phyloP scores from a whole-genome alignment of 2,329 filamentous ascomycete species.

The Pyrenochaeta sp. region DNA sequence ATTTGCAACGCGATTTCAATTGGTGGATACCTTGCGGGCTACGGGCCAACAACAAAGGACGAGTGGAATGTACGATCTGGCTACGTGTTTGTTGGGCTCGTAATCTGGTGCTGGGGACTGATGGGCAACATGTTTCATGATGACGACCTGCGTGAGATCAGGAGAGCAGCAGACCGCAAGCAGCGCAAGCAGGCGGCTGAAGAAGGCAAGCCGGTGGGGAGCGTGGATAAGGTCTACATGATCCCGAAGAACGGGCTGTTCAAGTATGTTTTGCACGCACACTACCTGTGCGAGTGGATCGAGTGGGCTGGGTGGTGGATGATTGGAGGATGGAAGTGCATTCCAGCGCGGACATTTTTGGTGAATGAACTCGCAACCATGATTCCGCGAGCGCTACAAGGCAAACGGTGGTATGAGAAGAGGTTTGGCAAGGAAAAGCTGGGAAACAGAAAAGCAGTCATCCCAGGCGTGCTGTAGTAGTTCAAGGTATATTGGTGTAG shows the following conservation, averaged over 20 bases:
- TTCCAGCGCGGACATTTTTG: slow-evolving; percentile 82
- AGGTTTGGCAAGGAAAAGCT: slow-evolving; percentile 88
- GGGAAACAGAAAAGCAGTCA: slow-evolving; percentile 75
- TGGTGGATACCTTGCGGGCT: slow-evolving; percentile 82
- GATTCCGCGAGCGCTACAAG: slow-evolving; percentile 83
- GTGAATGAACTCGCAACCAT: slow-evolving; percentile 90
- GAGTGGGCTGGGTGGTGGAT: slow-evolving; percentile 94
- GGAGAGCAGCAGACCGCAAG: slow-evolving; percentile 71
- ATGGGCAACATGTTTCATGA: slow-evolving; percentile 88
- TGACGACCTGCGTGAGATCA: slow-evolving; percentile 86
- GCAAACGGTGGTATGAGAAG: slow-evolving; percentile 84
- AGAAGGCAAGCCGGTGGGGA: slow-evolving; percentile 55
- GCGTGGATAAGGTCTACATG: slow-evolving; percentile 83
- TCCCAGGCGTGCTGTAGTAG: slow-evolving; percentile 65
- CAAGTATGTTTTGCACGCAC: slow-evolving; percentile 82
- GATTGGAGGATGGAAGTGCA: slow-evolving; percentile 69
- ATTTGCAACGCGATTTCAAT: slow-evolving; percentile 80
- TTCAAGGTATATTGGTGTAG: background rate
- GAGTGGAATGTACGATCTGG: slow-evolving; percentile 59
- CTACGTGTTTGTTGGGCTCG: slow-evolving; percentile 69
- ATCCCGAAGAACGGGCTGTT: slow-evolving; percentile 87
- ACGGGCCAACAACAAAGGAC: slow-evolving; percentile 71
- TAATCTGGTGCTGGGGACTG: slow-evolving; percentile 79
- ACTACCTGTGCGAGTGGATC: slow-evolving; percentile 96
- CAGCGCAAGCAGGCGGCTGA: slow-evolving; percentile 61